phyloP scores from a whole-genome alignment of 139 green algal species.

The Picochlorum sp. region DNA sequence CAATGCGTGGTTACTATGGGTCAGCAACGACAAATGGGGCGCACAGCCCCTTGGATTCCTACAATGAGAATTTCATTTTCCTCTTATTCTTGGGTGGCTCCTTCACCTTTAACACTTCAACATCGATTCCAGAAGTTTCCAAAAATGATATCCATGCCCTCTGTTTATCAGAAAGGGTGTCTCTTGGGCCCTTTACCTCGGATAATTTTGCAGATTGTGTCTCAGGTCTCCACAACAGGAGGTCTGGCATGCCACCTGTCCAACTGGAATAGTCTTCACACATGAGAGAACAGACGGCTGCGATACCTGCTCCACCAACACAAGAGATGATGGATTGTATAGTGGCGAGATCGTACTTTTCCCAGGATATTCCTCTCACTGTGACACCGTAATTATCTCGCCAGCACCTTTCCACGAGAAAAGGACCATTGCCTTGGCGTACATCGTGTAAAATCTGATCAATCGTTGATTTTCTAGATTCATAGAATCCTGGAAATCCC shows the following conservation, averaged over 20 bases:
- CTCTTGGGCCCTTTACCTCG: conserved; percentile 65
- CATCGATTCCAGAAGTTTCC: conserved; percentile 33
- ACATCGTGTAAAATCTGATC: conserved; percentile 45
- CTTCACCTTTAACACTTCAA: conserved; percentile 44
- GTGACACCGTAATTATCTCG: conserved; percentile 33
- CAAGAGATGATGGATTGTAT: conserved; percentile 62
- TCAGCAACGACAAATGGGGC: too few species aligned
- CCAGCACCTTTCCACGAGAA: conserved; percentile 40
- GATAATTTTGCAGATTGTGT: conserved; percentile 28
- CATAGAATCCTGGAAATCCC: conserved; percentile 63
- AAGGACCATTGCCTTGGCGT: conserved; percentile 6
- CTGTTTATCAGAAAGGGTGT: conserved; percentile 73
- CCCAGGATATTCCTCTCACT: conserved; percentile 65
- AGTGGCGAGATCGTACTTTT: conserved; percentile 43
- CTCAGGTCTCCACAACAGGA: conserved; percentile 70
- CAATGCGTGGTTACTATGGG: too few species aligned
- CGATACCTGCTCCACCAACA: conserved; percentile 55
- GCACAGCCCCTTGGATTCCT: too few species aligned
- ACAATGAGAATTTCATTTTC: background rate
- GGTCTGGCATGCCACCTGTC: conserved; percentile 71
- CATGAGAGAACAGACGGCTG: conserved; percentile 62
- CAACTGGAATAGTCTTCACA: conserved; percentile 60
- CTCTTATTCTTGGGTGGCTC: conserved; percentile 19
- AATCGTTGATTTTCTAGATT: conserved; percentile 32
- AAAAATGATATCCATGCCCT: conserved; percentile 63